Evolutionary conservation across 2,329 filamentous ascomycete species (phyloP).

Genomic region (Paracoccidioides brasiliensis): DNA sequence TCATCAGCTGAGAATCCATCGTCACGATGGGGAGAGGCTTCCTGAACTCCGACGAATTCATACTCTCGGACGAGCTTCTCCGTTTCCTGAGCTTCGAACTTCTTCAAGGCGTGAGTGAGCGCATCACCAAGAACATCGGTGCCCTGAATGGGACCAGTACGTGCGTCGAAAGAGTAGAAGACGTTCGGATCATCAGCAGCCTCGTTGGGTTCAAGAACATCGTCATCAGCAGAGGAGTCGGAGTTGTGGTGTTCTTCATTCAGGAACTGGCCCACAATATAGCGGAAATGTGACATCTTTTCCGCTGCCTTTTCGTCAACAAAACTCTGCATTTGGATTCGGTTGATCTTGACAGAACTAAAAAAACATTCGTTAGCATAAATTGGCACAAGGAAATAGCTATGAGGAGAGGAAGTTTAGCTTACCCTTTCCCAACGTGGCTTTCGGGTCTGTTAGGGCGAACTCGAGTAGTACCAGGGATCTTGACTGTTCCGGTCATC

Average conservation of each 20-base stretch:
- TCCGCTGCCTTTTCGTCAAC: conserved; percentile 12
- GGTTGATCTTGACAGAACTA: neutral
- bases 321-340: conserved; percentile 8
- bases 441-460: conserved; percentile 7
- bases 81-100: conserved; percentile 47
- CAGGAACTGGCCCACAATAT: conserved; percentile 24
- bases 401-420: too few species aligned
- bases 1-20: conserved; percentile 22
- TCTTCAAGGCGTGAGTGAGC: conserved; percentile 45
- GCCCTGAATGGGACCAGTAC: conserved; percentile 38
- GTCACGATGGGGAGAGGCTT: conserved; percentile 23
- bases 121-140: conserved; percentile 46
- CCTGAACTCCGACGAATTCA: conserved; percentile 36
- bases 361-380: conserved; percentile 2
- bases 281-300: conserved; percentile 17
- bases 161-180: conserved; percentile 42
- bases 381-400: neutral
- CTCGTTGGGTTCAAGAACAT: conserved; percentile 26
- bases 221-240: conserved; percentile 22
- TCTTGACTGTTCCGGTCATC: neutral
- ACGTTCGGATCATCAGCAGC: conserved; percentile 37
- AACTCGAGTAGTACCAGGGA: neutral
- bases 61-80: conserved; percentile 51
- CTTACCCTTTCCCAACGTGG: conserved; percentile 13
- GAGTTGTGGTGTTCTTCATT: conserved; percentile 14